These are phyloP conservation scores for Suhomyces ambrosiae DNA, from an alignment of 1,139 yeast genomes.

Conservation along the genomic window DNA sequence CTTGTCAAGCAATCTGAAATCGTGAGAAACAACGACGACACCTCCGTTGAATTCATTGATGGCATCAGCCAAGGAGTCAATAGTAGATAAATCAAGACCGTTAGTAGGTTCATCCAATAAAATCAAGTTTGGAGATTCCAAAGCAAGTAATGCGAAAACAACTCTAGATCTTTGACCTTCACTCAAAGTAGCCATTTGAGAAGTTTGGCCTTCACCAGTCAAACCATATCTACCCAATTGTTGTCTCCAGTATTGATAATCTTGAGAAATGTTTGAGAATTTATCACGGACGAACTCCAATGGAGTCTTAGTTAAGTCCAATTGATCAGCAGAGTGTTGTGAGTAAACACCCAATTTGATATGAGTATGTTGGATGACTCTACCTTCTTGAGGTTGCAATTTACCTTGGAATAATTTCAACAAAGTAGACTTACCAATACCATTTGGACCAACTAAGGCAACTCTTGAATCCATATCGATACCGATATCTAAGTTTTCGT, in stretches of 20 bases:
- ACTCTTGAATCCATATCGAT: slow-evolving; percentile 99
- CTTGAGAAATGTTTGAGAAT: slow-evolving; percentile 88
- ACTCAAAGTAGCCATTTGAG: slow-evolving; percentile 96
- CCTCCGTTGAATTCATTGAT: slow-evolving; percentile 95
- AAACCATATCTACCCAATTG: slow-evolving; percentile 98
- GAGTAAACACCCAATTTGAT: slow-evolving; percentile 98
- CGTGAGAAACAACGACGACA: slow-evolving; percentile 98
- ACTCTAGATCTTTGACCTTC: slow-evolving; percentile 99
- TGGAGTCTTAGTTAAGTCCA: slow-evolving; percentile 92
- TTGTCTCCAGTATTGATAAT: slow-evolving; percentile 98
- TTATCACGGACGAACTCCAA: slow-evolving; percentile 96
- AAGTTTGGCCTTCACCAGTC: slow-evolving; percentile 98
- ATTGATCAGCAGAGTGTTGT: slow-evolving; percentile 98
- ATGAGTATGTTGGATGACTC: slow-evolving; percentile 97
- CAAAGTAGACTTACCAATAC: slow-evolving; percentile 97
- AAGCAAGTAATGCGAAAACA: slow-evolving; percentile 92
- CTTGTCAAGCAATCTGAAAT: slow-evolving; percentile 95
- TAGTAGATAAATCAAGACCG: slow-evolving; percentile 97
- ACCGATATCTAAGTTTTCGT: slow-evolving; percentile 92
- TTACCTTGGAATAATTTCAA: slow-evolving; percentile 96
- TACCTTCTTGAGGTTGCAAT: slow-evolving; percentile 84
- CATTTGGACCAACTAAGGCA: slow-evolving; percentile 98
- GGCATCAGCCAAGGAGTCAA: slow-evolving; percentile 96
- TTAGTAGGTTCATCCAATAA: slow-evolving; percentile 98
- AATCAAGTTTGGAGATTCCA: slow-evolving; percentile 92